Base-by-base conservation (phyloP, 2,329 filamentous ascomycete species). In the Sporothrix sp. region DNA sequence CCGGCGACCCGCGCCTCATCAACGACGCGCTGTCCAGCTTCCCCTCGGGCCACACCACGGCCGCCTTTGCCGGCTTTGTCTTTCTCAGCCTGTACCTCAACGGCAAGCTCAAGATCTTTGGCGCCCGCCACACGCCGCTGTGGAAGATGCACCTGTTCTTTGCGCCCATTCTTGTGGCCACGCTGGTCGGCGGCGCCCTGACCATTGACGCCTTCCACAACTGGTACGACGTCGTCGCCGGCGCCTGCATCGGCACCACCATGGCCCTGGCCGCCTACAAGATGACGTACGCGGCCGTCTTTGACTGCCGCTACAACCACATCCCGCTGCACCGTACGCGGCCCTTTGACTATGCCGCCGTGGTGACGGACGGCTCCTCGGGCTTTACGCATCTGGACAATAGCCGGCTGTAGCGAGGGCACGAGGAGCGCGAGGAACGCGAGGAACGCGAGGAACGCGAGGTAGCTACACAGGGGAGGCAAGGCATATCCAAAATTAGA, bases 121-220 rank as follows among this genome's bases (percentile, higher is more conserved):
- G 77, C 56, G 83, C 86, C 69, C 83, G 84, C 62, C 84, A 87
- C 61, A 78, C 84, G 0, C 71, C 79, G 11, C 79, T 86, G 74
- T 87, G 84, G 84, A 87, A 87, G 67, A 66, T 87, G 11, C 69
- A 84, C 28, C 74, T 71, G 14, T 68, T 79, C 21, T 84, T 83
- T 59, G 73, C 78, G 0, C 84, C 85, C 0, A 66, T 88, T 3
- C 75, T 88, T 0, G 81, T 79, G 3, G 84, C 84, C 0, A 72
- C 71, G 3, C 68, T 88, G 2, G 85, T 88, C 38, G 82, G 76
- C 1, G 83, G 83, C 6, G 77, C 81, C 0, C 67, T 87, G 9
- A 85, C 82, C 0, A 85, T 87, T 51, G 80, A 87, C 56, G 78
- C 85, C 61, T 85, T 73, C 62, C 84, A 89, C 66, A 82, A 87